A percentile compares a stretch with the other conserved stretches of the same genome.
phyloP scores from a whole-genome alignment of 1,284 basidiomycete genomes.

The Peniophora sp. region DNA sequence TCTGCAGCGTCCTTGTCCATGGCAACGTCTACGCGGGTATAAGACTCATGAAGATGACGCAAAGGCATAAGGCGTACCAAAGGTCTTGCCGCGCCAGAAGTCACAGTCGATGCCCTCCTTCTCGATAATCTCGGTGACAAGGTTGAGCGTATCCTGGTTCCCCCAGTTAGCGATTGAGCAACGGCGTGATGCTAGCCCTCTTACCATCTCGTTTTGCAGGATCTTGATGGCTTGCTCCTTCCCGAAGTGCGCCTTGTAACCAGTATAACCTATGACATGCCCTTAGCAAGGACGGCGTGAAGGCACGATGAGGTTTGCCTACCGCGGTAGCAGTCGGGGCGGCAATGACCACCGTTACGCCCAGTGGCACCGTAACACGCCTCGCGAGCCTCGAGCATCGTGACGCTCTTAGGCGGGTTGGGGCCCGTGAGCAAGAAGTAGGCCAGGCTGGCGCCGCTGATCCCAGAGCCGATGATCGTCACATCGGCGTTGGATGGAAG shows the following conservation, averaged over 20 bases:
- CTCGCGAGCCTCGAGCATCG: slow-evolving; percentile 4
- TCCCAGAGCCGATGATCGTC: slow-evolving; percentile 21
- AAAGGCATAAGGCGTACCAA: slow-evolving; percentile 8
- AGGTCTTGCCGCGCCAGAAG: slow-evolving; percentile 19
- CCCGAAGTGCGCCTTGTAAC: slow-evolving; percentile 19
- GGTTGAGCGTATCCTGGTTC: slow-evolving; percentile 18
- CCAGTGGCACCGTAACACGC: slow-evolving; percentile 5
- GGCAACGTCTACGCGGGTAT: slow-evolving; percentile 12
- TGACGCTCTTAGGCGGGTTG: slow-evolving; percentile 3
- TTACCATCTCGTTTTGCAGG: slow-evolving; percentile 20
- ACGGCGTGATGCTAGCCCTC: not conserved
- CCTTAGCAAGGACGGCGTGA: not conserved
- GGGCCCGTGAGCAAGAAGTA: slow-evolving; percentile 3
- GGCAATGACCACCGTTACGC: slow-evolving; percentile 17
- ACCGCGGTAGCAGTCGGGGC: slow-evolving; percentile 21
- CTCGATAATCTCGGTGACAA: slow-evolving; percentile 14
- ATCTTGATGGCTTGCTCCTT: slow-evolving; percentile 22
- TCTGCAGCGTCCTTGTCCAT: slow-evolving; percentile 16
- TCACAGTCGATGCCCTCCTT: slow-evolving; percentile 23
- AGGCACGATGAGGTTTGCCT: not conserved
- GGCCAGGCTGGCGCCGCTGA: slow-evolving; percentile 17
- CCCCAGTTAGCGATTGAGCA: too few relatives aligned
- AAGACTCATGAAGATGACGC: too few relatives aligned
- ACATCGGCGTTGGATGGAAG: slow-evolving; percentile 15
- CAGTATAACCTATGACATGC: slow-evolving; percentile 13